Evolutionary conservation across 495 filamentous ascomycete genomes (phyloP), one percentile per base, ranked within the genome.

Genomic region (Hyaloscypha finlandica): DNA sequence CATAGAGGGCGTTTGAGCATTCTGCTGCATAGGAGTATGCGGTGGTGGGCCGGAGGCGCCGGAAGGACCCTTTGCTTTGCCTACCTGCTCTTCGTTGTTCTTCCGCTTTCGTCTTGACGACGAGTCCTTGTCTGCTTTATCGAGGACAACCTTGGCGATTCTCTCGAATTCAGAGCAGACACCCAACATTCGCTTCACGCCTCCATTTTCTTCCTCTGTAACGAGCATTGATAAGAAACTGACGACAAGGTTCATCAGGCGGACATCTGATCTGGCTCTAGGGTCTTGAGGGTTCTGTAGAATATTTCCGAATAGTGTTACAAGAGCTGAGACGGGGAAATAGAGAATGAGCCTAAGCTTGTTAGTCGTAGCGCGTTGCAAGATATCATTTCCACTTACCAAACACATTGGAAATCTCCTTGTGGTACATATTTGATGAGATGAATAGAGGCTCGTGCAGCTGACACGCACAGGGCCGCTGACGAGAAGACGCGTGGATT

Each of bases 401-500:
- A 99, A 62, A 97, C 95, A 76, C 93, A 97, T 53, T 90, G 89
- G 75, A 90, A 95, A 74, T 99, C 95, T 59, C 93, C 94, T 73
- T 96, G 91, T 3, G 95, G 94, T 31, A 99, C 94, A 75, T 98
- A 97, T 74, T 94, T 94, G 67, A 98, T 90, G 25, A 99, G 80
- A 67, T 94, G 89, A 63, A 99, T 97, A 14, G 94, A 95, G 12
- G 94, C 92, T 73, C 95, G 84, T 8, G 95, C 95, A 37, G 95
- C 94, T 42, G 91, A 89, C 22, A 97, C 95, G 72, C 94, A 97
- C 30, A 99, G 80, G 22, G 90, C 91, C 3, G 96, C 93, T 3
- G 93, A 97, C n/a, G 92, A 88, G 76, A 97, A 99, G 9, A 98
- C 92, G 66, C 95, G 82, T 2, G 95, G 95, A 70, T 98, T 99